Percentiles rank a stretch among this genome's conserved stretches.
Conservation (phyloP, 2,329 filamentous ascomycete species). For the Phaeoacremonium minimum region DNA sequence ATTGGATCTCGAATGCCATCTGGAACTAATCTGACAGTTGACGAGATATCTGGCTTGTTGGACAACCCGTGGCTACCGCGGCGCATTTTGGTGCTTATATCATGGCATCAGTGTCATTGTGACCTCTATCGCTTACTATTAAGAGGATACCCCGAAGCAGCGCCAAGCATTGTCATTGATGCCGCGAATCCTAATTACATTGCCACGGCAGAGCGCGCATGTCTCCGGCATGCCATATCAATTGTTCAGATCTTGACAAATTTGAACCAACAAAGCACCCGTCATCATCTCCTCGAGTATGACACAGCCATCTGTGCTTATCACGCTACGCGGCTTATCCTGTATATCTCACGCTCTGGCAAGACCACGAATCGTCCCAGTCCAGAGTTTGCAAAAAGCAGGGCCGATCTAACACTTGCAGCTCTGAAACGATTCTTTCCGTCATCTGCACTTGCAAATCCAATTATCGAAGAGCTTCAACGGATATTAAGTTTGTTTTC, state of each 20-base stretch:
- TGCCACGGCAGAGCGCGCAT: conserved; percentile 16
- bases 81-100: conserved; percentile 25
- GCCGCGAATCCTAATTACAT: conserved; percentile 20
- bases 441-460: conserved; percentile 14
- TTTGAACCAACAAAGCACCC: conserved; percentile 12
- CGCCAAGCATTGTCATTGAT: conserved; percentile 23
- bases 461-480: conserved; percentile 19
- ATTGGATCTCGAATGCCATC: conserved; percentile 4
- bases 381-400: conserved; percentile 18
- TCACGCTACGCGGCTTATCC: conserved; percentile 12
- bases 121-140: conserved; percentile 39
- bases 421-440: conserved; percentile 19
- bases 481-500: conserved; percentile 14
- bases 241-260: conserved; percentile 12
- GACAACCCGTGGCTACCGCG: conserved; percentile 13
- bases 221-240: conserved; percentile 7
- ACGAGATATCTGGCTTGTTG: conserved; percentile 4
- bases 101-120: conserved; percentile 36
- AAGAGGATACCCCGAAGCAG: conserved; percentile 32
- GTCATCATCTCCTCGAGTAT: conserved; percentile 11
- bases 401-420: conserved; percentile 20
- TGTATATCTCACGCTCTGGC: conserved; percentile 17
- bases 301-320: conserved; percentile 16
- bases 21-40: conserved; percentile 4
- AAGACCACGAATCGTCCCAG: conserved; percentile 5